Evolutionary conservation across 202 grass and related monocot genomes (phyloP).

Genomic region (Dendrocalamus latiflorus): DNA sequence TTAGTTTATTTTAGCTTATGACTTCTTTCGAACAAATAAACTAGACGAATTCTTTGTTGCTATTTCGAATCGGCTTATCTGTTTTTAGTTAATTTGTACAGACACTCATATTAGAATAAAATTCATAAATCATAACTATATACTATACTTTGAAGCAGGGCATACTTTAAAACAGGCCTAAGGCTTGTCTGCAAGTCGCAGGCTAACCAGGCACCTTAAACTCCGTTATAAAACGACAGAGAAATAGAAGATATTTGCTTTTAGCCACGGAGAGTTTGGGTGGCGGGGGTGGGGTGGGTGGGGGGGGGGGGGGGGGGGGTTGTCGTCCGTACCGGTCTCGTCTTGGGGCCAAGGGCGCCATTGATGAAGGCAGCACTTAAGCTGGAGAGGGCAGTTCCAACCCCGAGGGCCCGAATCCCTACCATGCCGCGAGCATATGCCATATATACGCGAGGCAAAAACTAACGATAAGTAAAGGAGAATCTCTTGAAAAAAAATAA

Average conservation of each 20-base stretch:
- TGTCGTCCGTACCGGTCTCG: conserved; percentile 36
- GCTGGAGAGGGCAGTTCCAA: conserved; percentile 20
- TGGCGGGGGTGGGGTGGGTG: too few relatives aligned
- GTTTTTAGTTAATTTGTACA: too few relatives aligned
- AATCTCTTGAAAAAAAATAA: background rate
- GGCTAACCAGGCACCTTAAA: background rate
- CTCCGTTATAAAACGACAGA: background rate
- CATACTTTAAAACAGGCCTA: too few relatives aligned
- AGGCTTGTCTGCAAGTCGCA: background rate
- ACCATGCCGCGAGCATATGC: background rate
- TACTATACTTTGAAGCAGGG: too few relatives aligned
- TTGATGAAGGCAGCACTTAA: conserved; percentile 48
- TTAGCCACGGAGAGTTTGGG: too few relatives aligned
- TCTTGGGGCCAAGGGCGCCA: conserved; percentile 34
- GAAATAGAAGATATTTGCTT: background rate
- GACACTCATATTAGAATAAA: too few relatives aligned
- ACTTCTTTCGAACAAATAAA: too few relatives aligned
- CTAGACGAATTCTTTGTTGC: rapidly evolving
- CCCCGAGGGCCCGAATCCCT: conserved; percentile 56
- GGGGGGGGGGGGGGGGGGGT: too few relatives aligned
- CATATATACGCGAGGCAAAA: background rate
- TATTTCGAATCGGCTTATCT: too few relatives aligned
- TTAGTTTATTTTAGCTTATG: too few relatives aligned
- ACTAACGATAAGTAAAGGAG: background rate
- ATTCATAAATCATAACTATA: too few relatives aligned